A percentile compares a stretch with the other conserved stretches of the same genome.
These are phyloP conservation scores for Moniliophthora roreri DNA, from an alignment of 1,284 basidiomycete genomes.

Conservation along the genomic window DNA sequence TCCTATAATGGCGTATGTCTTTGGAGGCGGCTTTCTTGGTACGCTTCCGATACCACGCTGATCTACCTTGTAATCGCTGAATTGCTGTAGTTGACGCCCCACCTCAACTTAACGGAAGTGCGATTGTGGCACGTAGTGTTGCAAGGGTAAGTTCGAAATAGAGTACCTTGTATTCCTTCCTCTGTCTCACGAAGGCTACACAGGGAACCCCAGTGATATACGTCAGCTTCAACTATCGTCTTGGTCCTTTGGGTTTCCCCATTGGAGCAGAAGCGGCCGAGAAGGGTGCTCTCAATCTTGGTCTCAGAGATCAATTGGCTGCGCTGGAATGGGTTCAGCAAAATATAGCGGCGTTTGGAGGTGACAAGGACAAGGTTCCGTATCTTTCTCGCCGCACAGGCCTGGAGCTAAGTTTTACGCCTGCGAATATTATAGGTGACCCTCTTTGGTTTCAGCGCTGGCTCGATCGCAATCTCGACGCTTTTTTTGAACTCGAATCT, in stretches of 20 bases:
- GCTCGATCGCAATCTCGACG: constrained; percentile 41
- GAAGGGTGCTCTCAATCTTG: constrained; percentile 33
- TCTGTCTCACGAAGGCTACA: not conserved
- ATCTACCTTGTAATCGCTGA: not conserved
- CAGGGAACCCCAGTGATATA: constrained; percentile 55
- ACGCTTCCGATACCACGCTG: constrained; percentile 32
- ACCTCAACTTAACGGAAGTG: constrained; percentile 36
- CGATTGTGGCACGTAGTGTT: constrained; percentile 44
- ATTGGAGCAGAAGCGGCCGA: constrained; percentile 32
- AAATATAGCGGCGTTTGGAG: constrained; percentile 38
- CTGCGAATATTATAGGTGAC: constrained; percentile 39
- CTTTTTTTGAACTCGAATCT: constrained; percentile 42
- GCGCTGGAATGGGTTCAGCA: constrained; percentile 36
- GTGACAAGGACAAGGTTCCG: constrained; percentile 32
- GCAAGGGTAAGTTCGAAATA: constrained; percentile 33
- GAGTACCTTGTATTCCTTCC: not conserved
- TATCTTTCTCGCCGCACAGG: no score
- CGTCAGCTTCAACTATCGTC: constrained; percentile 48
- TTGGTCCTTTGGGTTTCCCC: constrained; percentile 39
- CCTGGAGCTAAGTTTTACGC: no score
- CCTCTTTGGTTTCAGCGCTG: constrained; percentile 53
- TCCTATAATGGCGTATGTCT: constrained; percentile 34
- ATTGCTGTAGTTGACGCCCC: constrained; percentile 36
- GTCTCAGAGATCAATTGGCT: constrained; percentile 30
- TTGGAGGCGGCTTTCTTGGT: constrained; percentile 28